These are phyloP conservation scores for Suillus spraguei DNA, from an alignment of 768 basidiomycete species.

Conservation along the genomic window DNA sequence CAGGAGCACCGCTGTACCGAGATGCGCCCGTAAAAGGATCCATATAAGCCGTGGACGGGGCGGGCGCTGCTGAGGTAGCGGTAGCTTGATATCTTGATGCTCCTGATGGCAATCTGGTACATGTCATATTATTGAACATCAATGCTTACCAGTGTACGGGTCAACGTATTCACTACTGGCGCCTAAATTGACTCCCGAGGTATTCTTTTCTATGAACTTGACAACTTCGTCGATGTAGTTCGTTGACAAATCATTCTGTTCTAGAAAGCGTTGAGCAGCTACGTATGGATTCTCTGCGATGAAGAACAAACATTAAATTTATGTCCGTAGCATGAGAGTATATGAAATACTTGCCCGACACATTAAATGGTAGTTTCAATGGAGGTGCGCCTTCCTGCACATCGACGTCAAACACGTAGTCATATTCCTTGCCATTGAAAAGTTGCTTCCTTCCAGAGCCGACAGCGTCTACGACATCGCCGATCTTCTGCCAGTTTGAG, in stretches of 20 bases:
- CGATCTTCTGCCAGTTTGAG: constrained; percentile 87
- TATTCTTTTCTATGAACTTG: constrained; percentile 91
- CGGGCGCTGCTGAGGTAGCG: constrained; percentile 31
- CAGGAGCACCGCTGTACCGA: constrained; percentile 52
- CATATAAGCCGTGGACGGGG: constrained; percentile 42
- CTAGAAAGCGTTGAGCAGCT: constrained; percentile 88
- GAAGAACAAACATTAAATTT: constrained; percentile 1
- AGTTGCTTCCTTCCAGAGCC: constrained; percentile 89
- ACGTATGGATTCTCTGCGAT: constrained; percentile 82
- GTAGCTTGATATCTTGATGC: constrained; percentile 62
- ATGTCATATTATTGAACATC: background rate
- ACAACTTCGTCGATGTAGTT: constrained; percentile 90
- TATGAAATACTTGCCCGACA: constrained; percentile 55
- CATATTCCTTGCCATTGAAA: constrained; percentile 93
- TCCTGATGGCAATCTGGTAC: constrained; percentile 38
- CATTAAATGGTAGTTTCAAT: constrained; percentile 93
- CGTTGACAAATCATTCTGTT: constrained; percentile 79
- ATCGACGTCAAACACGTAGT: constrained; percentile 99
- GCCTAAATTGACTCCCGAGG: constrained; percentile 74
- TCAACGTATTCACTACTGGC: constrained; percentile 68
- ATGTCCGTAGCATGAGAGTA: background rate
- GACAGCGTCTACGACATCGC: constrained; percentile 94
- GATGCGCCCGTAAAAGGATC: constrained; percentile 80
- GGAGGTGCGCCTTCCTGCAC: constrained; percentile 91
- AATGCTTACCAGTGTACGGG: constrained; percentile 79